Evolutionary conservation across 2,329 filamentous ascomycete genomes (phyloP).

Genomic region (Aaosphaeria pasadenensis): DNA sequence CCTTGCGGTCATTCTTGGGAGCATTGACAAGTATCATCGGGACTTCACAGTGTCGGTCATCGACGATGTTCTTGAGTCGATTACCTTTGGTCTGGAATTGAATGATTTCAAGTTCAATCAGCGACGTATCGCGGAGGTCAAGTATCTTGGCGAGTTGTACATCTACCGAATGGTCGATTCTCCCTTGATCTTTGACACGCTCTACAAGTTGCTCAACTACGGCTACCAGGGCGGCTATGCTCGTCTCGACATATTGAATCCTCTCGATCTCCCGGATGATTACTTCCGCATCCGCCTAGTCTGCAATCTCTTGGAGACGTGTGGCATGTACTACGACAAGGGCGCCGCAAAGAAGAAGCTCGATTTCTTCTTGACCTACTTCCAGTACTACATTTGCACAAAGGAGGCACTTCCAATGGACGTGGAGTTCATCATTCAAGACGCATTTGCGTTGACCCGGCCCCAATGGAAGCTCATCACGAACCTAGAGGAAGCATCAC

Average conservation of each 20-base stretch:
- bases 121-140: slow-evolving; percentile 88
- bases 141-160: slow-evolving; percentile 94
- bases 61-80: slow-evolving; percentile 85
- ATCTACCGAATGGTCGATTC: slow-evolving; percentile 98
- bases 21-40: slow-evolving; percentile 87
- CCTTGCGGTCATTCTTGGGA: slow-evolving; percentile 82
- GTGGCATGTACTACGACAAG: slow-evolving; percentile 92
- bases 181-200: slow-evolving; percentile 87
- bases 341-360: slow-evolving; percentile 94
- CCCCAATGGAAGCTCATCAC: slow-evolving; percentile 90
- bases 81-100: slow-evolving; percentile 83
- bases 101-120: slow-evolving; percentile 99
- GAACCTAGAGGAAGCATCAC: slow-evolving; percentile 77
- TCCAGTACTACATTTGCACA: slow-evolving; percentile 93
- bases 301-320: slow-evolving; percentile 87
- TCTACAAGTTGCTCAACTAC: slow-evolving; percentile 93
- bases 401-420: slow-evolving; percentile 94
- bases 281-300: slow-evolving; percentile 93
- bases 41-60: slow-evolving; percentile 88
- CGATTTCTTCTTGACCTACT: slow-evolving; percentile 94
- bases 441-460: slow-evolving; percentile 79
- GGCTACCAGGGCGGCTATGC: slow-evolving; percentile 83
- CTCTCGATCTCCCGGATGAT: slow-evolving; percentile 85
- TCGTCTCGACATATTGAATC: slow-evolving; percentile 70
- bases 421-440: slow-evolving; percentile 93